phyloP scores from a whole-genome alignment of 225 moss, liverwort and hornwort species.

The Sphagnum tenellum region DNA sequence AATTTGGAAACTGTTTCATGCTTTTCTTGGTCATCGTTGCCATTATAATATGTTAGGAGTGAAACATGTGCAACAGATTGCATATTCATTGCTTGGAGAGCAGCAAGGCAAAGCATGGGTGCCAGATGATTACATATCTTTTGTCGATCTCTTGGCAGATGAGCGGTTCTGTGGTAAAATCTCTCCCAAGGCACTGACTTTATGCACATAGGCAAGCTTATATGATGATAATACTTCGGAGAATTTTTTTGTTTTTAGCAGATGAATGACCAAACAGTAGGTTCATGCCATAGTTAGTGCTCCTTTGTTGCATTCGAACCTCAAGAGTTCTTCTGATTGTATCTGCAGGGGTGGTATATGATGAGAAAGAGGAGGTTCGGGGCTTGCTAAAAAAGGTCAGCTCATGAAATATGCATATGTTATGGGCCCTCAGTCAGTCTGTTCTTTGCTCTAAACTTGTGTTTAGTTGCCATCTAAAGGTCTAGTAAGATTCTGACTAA shows the following conservation, averaged over 20 bases:
- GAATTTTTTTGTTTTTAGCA: too few species aligned
- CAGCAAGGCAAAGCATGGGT: constrained; percentile 62
- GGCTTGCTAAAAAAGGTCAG: constrained; percentile 53
- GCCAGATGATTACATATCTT: constrained; percentile 70
- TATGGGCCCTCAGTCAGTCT: neutral
- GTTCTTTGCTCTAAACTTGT: too few species aligned
- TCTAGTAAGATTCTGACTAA: too few species aligned
- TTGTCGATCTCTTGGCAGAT: constrained; percentile 68
- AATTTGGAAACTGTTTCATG: too few species aligned
- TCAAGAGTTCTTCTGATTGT: too few species aligned
- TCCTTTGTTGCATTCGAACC: neutral
- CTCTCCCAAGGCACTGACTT: neutral
- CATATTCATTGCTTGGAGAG: constrained; percentile 55
- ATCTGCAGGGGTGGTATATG: constrained; percentile 58
- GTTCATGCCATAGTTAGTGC: too few species aligned
- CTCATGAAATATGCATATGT: neutral
- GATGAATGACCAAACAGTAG: too few species aligned
- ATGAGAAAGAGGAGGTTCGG: constrained; percentile 84
- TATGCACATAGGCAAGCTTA: too few species aligned
- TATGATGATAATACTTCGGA: too few species aligned
- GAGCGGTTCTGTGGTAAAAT: constrained; percentile 64
- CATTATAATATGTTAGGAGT: too few species aligned
- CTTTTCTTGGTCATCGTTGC: too few species aligned
- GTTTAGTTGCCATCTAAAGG: too few species aligned
- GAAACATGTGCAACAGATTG: constrained; percentile 30